Evolutionary conservation across 352 stramenopile genomes (phyloP).

Genomic region (Phytopythium vexans): DNA sequence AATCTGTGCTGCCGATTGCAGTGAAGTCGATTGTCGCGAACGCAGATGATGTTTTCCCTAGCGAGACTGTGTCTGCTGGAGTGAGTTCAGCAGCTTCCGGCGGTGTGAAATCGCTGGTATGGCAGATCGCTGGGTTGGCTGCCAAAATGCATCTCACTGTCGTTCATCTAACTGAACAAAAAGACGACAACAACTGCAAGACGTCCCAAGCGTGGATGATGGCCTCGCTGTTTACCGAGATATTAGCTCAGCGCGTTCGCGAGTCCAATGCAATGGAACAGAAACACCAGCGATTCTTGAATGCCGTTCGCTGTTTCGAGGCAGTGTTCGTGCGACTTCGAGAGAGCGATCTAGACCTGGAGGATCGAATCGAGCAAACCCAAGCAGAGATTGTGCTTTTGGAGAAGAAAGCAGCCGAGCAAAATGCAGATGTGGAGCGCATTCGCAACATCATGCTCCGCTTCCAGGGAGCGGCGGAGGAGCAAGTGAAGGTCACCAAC

Average conservation of each 20-base stretch:
- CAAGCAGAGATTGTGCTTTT: conserved; percentile 26
- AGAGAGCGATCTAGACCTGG: conserved; percentile 16
- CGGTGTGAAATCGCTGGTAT: conserved; percentile 18
- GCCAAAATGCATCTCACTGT: conserved; percentile 28
- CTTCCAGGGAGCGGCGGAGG: conserved; percentile 50
- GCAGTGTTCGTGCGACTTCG: conserved; percentile 15
- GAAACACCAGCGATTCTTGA: conserved; percentile 19
- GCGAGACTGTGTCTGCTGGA: neutral
- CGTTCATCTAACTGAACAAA: neutral
- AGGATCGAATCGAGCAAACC: conserved; percentile 10
- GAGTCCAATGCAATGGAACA: conserved; percentile 13
- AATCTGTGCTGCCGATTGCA: conserved; percentile 9
- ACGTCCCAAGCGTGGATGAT: conserved; percentile 11
- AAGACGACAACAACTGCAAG: neutral
- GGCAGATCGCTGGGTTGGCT: conserved; percentile 27
- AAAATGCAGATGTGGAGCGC: conserved; percentile 38
- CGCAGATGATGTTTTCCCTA: neutral
- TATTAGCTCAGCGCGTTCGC: conserved; percentile 14
- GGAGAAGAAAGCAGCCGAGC: conserved; percentile 22
- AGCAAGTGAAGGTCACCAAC: conserved; percentile 62
- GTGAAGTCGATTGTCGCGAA: neutral
- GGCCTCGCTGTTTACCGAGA: conserved; percentile 16
- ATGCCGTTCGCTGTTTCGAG: conserved; percentile 18
- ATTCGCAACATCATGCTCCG: conserved; percentile 59
- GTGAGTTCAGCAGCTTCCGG: too few relatives aligned